phyloP scores from a whole-genome alignment of 2,329 filamentous ascomycete genomes.

The Fusarium denticulatum region DNA sequence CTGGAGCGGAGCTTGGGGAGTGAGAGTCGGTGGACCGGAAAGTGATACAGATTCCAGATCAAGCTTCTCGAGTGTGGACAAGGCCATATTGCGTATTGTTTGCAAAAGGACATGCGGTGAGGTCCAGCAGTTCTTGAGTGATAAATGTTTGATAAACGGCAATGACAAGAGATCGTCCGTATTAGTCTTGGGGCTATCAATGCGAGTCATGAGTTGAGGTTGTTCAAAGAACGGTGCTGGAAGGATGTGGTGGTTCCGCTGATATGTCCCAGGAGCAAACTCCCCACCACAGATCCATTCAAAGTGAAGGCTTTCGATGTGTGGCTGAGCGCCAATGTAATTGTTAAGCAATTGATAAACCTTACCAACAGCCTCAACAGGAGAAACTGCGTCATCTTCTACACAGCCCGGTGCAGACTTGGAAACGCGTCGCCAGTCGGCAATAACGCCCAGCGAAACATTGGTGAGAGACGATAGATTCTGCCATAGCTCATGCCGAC shows the following conservation, averaged over 20 bases:
- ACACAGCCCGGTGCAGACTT: constrained; percentile 63
- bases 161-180: constrained; percentile 59
- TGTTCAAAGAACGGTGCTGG: constrained; percentile 65
- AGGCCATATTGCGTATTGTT: constrained; percentile 60
- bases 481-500: constrained; percentile 69
- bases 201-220: constrained; percentile 44
- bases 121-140: constrained; percentile 75
- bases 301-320: constrained; percentile 68
- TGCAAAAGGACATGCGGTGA: constrained; percentile 66
- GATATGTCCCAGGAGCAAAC: constrained; percentile 68
- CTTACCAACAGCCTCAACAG: constrained; percentile 60
- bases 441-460: constrained; percentile 69
- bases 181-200: constrained; percentile 45
- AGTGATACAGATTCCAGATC: constrained; percentile 73
- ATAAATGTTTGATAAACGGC: constrained; percentile 66
- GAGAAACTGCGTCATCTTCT: constrained; percentile 58
- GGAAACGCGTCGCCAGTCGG: constrained; percentile 71
- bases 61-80: constrained; percentile 60
- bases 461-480: constrained; percentile 63
- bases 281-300: constrained; percentile 77
- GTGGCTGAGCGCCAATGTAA: constrained; percentile 58
- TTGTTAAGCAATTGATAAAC: constrained; percentile 63
- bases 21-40: constrained; percentile 55
- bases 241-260: constrained; percentile 70
- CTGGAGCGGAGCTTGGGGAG: constrained; percentile 41